phyloP scores from a whole-genome alignment of 2,329 filamentous ascomycete genomes.

The Nothophoma quercina region DNA sequence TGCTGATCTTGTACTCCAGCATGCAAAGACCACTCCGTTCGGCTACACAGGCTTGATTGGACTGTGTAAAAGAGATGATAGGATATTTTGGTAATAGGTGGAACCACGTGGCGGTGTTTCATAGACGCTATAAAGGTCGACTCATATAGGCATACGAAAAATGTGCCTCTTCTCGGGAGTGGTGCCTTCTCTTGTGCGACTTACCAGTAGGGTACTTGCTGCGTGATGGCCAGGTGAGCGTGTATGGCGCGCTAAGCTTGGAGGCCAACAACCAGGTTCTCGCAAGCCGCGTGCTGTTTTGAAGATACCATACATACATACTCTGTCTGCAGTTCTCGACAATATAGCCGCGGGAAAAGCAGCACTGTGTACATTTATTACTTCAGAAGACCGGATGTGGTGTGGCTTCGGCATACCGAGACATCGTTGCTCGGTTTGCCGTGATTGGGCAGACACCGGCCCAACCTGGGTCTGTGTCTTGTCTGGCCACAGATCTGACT shows the following conservation, averaged over 20 bases:
- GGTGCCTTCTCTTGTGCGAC: conserved; percentile 16
- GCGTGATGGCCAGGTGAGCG: conserved; percentile 4
- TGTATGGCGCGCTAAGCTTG: conserved; percentile 9
- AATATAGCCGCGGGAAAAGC: conserved; percentile 3
- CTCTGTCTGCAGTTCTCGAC: not conserved
- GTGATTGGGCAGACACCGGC: conserved; percentile 15
- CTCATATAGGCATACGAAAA: conserved; percentile 11
- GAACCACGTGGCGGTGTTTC: conserved; percentile 20
- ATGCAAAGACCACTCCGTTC: not conserved
- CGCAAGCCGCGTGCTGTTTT: conserved; percentile 4
- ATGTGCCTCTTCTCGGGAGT: conserved; percentile 4
- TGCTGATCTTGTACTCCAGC: conserved; percentile 5
- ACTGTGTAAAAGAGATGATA: conserved; percentile 1
- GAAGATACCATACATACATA: conserved; percentile 5
- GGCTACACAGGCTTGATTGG: conserved; percentile 4
- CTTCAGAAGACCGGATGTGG: conserved; percentile 3
- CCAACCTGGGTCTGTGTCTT: conserved; percentile 5
- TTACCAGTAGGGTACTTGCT: conserved; percentile 12
- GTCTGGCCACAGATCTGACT: conserved; percentile 8
- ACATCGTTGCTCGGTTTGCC: conserved; percentile 1
- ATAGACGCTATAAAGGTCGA: conserved; percentile 3
- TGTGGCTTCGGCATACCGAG: conserved; percentile 17
- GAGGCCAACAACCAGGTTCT: conserved; percentile 7
- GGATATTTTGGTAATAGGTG: conserved; percentile 10
- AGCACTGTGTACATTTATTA: conserved; percentile 1